A percentile compares a stretch with the other conserved stretches of the same genome.
Evolutionary conservation across 306 rosid species (phyloP).

Genomic region (Lathyrus tuberosus): DNA sequence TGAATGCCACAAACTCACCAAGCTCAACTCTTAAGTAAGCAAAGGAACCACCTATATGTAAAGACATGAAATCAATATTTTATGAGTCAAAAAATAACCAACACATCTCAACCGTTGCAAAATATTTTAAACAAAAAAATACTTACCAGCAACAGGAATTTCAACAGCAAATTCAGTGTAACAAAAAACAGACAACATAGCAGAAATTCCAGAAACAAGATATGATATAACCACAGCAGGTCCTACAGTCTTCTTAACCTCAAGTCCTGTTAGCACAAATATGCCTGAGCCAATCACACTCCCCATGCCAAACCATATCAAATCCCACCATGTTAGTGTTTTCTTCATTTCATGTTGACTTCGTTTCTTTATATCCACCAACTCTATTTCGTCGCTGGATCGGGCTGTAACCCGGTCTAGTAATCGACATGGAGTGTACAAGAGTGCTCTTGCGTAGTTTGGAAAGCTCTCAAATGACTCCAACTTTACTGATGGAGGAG

Average conservation of each 20-base stretch:
- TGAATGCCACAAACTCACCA: constrained; percentile 75
- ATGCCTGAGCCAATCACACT: constrained; percentile 78
- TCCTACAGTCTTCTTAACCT: constrained; percentile 52
- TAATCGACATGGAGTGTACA: constrained; percentile 33
- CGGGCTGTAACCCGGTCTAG: constrained; percentile 32
- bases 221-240: constrained; percentile 71
- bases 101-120: neutral
- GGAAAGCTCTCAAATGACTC: constrained; percentile 38
- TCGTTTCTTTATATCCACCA: constrained; percentile 37
- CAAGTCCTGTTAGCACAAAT: constrained; percentile 71
- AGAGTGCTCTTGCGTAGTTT: constrained; percentile 31
- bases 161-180: constrained; percentile 81
- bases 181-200: constrained; percentile 79
- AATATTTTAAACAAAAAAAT: too few relatives aligned
- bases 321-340: constrained; percentile 57
- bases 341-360: constrained; percentile 56
- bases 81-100: neutral
- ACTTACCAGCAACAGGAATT: constrained; percentile 69
- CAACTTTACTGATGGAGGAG: neutral
- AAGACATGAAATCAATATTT: neutral
- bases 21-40: constrained; percentile 85
- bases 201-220: constrained; percentile 63
- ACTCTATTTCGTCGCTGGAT: constrained; percentile 45
- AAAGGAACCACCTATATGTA: constrained; percentile 72
- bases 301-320: constrained; percentile 79